Conservation (phyloP, 345 rosid species). For the Kandelia obovata region DNA sequence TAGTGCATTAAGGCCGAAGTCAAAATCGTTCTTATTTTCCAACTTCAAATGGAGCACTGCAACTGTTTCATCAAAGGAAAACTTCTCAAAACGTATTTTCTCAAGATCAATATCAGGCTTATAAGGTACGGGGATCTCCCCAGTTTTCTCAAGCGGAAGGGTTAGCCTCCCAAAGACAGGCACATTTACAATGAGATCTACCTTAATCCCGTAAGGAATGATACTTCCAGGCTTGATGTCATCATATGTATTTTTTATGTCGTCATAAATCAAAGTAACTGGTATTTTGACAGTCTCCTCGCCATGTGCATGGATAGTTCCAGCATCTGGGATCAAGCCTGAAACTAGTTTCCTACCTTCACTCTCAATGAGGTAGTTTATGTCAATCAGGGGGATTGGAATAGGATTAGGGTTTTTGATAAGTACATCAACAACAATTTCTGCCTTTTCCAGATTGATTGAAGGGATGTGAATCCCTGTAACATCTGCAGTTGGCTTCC, state of each 20-base stretch:
- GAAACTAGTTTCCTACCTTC: conserved; percentile 81
- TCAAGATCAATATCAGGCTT: conserved; percentile 88
- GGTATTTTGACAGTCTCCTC: conserved; percentile 96
- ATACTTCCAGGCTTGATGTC: conserved; percentile 90
- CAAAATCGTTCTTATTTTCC: conserved; percentile 86
- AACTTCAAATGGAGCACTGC: conserved; percentile 82
- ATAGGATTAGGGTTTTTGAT: conserved; percentile 87
- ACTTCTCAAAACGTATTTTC: conserved; percentile 64
- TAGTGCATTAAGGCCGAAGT: conserved; percentile 70
- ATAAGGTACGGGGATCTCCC: conserved; percentile 94
- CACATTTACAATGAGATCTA: conserved; percentile 81
- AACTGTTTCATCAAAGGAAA: conserved; percentile 76
- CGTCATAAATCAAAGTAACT: conserved; percentile 69
- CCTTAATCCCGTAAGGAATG: conserved; percentile 81
- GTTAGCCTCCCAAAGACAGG: conserved; percentile 86
- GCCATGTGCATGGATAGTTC: conserved; percentile 81
- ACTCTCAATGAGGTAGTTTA: conserved; percentile 78
- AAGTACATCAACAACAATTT: conserved; percentile 61
- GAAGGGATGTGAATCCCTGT: conserved; percentile 66
- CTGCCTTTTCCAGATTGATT: conserved; percentile 78
- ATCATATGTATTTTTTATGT: conserved; percentile 66
- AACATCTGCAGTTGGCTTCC: conserved; percentile 96
- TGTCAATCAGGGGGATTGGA: conserved; percentile 84
- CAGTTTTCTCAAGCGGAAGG: conserved; percentile 81
- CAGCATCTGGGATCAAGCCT: conserved; percentile 91